phyloP scores from a whole-genome alignment of 208 protist species.

The Trypanosomatidae sp. region DNA sequence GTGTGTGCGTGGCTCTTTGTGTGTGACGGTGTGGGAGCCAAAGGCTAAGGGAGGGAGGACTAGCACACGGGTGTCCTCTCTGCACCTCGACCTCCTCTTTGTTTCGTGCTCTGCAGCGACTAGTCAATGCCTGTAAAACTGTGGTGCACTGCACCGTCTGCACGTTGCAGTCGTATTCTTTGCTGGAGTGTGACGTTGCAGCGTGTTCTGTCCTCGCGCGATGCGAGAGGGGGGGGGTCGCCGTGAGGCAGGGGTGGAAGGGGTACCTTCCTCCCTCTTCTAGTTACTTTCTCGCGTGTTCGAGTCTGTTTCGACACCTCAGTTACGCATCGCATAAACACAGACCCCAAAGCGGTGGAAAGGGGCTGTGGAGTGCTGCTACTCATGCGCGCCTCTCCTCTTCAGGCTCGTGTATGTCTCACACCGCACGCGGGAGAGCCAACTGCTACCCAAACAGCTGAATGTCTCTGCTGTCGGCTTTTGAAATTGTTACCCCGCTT shows the following conservation, averaged over 20 bases:
- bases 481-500: neutral
- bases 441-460: neutral
- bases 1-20: neutral
- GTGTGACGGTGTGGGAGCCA: neutral
- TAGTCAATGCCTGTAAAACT: neutral
- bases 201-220: neutral
- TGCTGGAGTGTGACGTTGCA: neutral
- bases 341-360: neutral
- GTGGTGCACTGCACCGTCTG: neutral
- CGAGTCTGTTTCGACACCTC: too few species aligned
- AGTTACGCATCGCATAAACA: neutral
- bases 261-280: neutral
- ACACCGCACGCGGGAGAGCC: neutral
- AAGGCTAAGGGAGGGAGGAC: neutral
- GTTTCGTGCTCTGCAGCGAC: neutral
- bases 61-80: neutral
- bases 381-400: neutral
- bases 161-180: neutral
- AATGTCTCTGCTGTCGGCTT: neutral
- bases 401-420: neutral
- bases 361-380: neutral
- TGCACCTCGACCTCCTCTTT: constrained; percentile 3
- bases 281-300: neutral
- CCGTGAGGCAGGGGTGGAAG: neutral
- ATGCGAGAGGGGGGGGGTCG: neutral